Conservation (phyloP, 1,139 yeast species). For the Debaryomycetaceae sp. region DNA sequence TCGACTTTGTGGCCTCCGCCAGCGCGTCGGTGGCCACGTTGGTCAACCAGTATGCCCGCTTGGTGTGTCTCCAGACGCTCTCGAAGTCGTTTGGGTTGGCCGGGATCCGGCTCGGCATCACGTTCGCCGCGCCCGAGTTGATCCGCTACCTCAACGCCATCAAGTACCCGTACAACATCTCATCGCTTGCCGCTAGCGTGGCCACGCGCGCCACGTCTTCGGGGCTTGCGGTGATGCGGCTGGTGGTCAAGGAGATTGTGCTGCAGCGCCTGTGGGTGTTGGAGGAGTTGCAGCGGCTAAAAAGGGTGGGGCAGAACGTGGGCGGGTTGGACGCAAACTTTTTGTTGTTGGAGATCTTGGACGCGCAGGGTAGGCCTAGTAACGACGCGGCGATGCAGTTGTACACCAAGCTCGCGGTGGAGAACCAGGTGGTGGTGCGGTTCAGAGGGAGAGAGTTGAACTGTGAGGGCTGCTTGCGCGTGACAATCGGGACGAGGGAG, state of each 20-base stretch:
- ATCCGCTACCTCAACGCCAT: slow-evolving; percentile 72
- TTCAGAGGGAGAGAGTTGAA: slow-evolving; percentile 88
- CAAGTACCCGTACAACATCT: slow-evolving; percentile 95
- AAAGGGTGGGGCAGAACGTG: slow-evolving; percentile 65
- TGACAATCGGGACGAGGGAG: slow-evolving; percentile 77
- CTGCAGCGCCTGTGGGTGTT: slow-evolving; percentile 54
- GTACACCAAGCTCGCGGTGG: slow-evolving; percentile 66
- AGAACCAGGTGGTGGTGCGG: slow-evolving; percentile 77
- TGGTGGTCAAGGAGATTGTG: slow-evolving; percentile 45
- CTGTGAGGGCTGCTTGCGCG: slow-evolving; percentile 80
- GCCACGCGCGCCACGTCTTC: slow-evolving; percentile 68
- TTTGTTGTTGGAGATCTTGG: slow-evolving; percentile 65
- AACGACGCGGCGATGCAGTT: slow-evolving; percentile 65
- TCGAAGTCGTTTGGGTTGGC: slow-evolving; percentile 96
- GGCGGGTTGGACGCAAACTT: slow-evolving; percentile 93
- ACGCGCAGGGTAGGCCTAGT: slow-evolving; percentile 57
- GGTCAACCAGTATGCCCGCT: slow-evolving; percentile 76
- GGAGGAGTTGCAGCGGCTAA: slow-evolving; percentile 45
- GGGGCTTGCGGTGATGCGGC: slow-evolving; percentile 59
- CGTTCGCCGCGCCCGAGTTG: slow-evolving; percentile 59
- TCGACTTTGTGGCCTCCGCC: slow-evolving; percentile 59
- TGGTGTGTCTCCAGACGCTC: slow-evolving; percentile 85
- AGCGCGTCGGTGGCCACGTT: slow-evolving; percentile 69
- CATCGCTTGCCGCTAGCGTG: slow-evolving; percentile 71
- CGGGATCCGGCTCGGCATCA: slow-evolving; percentile 84